Base-by-base conservation (phyloP, 2,329 filamentous ascomycete species). In the Thielaviopsis punctulata region DNA sequence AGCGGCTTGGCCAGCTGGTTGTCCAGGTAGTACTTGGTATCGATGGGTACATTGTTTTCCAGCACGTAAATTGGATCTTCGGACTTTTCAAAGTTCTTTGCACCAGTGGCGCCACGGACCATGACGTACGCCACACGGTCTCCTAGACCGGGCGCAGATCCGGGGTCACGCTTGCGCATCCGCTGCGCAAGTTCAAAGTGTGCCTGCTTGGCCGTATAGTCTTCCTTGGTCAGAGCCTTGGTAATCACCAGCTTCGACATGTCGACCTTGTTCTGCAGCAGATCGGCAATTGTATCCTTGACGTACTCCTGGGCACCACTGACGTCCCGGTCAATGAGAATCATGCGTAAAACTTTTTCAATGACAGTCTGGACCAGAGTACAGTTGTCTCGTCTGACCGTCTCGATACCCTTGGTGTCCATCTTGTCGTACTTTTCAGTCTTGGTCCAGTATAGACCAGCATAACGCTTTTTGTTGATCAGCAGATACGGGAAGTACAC, bases 401-500 rank as follows among this genome's bases (percentile, higher is more conserved):
- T 98, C 68, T 98, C 92, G 59, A 98, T 96, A 73, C 92, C 92
- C 66, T 98, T 98, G 55, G 87, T 96, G 67, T 98, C 92, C 93
- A 98, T 98, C 73, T 96, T 98, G 75, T 98, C 93, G 65, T 84
- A 92, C 67, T 95, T 95, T 43, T 90, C 78, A 0, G 90, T 79
- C 58, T 84, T 92, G 4, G 92, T 98, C 89, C 89, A 98, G 69
- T 87, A 96, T 27, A 98, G 69, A n/a, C 92, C 92, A 8, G 92
- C 92, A 62, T 98, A 98, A 57, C 92, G 84, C 73, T 98, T 98
- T 73, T 98, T 98, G 79, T 98, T 98, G 79, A 98, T 98, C 49
- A 98, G 75, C 30, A 98, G 75, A 64, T 98, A 98, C 1, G 92
- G 92, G 64, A 85, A 98, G 68, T 98, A 98, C 1, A 98, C 90